Evolutionary conservation across 2,329 filamentous ascomycete genomes (phyloP).

Genomic region (Trichophyton equinum): DNA sequence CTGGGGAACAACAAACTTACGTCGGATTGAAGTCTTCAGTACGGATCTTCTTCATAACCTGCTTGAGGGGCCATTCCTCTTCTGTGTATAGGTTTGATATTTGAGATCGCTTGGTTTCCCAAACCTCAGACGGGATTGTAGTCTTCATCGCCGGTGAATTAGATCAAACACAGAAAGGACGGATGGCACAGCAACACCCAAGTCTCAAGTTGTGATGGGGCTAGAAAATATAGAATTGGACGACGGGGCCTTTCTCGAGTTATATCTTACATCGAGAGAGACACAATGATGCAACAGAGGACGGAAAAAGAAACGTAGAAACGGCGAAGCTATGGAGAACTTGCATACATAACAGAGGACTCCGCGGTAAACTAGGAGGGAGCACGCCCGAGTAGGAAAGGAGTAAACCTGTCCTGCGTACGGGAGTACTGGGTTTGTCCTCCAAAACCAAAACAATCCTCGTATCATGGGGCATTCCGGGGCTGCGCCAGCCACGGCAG

Average conservation of each 20-base stretch:
- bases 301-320: background rate
- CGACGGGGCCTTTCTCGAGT: background rate
- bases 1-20: constrained; percentile 17
- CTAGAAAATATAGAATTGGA: background rate
- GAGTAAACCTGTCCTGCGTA: background rate
- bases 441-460: background rate
- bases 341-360: background rate
- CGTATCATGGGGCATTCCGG: background rate
- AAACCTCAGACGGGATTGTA: constrained; percentile 32
- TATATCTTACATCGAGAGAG: constrained; percentile 3
- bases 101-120: constrained; percentile 32
- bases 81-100: constrained; percentile 33
- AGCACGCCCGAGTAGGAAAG: background rate
- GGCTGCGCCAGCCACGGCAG: background rate
- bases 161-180: background rate
- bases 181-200: background rate
- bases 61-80: constrained; percentile 35
- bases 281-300: background rate
- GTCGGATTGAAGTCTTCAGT: constrained; percentile 33
- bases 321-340: constrained; percentile 1
- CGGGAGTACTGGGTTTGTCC: background rate
- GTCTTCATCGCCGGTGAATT: constrained; percentile 25
- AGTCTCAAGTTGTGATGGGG: background rate
- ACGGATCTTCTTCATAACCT: constrained; percentile 34
- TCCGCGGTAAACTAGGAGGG: background rate